A percentile compares a stretch with the other conserved stretches of the same genome.
These are phyloP conservation scores for Lasiosphaeria ovina DNA, from an alignment of 495 filamentous ascomycete species.

Conservation along the genomic window DNA sequence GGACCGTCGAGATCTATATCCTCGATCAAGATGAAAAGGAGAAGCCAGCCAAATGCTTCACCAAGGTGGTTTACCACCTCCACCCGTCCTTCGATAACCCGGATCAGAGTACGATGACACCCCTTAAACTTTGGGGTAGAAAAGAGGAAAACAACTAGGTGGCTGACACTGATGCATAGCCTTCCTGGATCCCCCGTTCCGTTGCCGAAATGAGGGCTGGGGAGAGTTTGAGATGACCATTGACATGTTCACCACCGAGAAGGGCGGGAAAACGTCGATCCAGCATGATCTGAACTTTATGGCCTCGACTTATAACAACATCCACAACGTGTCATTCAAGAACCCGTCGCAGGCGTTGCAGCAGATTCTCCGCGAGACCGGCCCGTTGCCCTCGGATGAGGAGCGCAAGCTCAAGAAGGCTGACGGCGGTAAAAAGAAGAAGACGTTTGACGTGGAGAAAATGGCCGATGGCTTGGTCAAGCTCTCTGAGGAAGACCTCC, in stretches of 20 bases:
- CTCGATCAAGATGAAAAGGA: conserved; percentile 62
- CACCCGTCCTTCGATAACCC: conserved; percentile 90
- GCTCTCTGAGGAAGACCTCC: conserved; percentile 60
- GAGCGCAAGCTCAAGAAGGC: conserved; percentile 58
- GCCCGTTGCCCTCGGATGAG: conserved; percentile 76
- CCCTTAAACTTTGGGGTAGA: not conserved
- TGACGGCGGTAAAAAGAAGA: conserved; percentile 77
- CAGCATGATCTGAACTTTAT: conserved; percentile 91
- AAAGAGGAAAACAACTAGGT: not conserved
- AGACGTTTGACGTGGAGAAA: conserved; percentile 92
- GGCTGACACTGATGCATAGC: conserved; percentile 43
- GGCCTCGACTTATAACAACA: conserved; percentile 74
- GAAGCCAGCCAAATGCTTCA: conserved; percentile 78
- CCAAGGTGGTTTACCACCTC: conserved; percentile 85
- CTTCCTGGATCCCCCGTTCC: conserved; percentile 81
- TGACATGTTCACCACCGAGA: conserved; percentile 73
- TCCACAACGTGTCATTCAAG: conserved; percentile 80
- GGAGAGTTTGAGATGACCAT: conserved; percentile 98
- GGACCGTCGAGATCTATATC: conserved; percentile 65
- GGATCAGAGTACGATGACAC: conserved; percentile 64
- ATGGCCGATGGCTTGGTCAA: conserved; percentile 68
- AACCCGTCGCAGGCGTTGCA: conserved; percentile 85
- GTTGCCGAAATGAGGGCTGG: conserved; percentile 92
- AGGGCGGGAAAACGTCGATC: conserved; percentile 76
- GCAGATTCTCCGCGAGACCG: conserved; percentile 71